A percentile compares a stretch with the other conserved stretches of the same genome.
phyloP scores from a whole-genome alignment of 768 basidiomycete species.

The Amyloporia xantha region DNA sequence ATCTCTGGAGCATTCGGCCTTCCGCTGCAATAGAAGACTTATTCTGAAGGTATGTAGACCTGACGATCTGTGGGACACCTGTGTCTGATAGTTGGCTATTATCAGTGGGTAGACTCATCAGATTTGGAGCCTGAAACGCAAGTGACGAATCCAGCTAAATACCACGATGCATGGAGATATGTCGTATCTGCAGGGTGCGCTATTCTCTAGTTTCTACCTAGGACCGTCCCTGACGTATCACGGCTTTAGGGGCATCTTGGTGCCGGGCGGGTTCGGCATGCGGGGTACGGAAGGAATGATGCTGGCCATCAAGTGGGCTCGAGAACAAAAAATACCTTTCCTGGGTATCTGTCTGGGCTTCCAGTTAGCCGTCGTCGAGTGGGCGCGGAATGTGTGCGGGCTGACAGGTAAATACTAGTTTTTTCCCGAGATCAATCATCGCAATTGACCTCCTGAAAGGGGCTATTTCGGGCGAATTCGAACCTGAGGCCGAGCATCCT shows the following conservation, averaged over 20 bases:
- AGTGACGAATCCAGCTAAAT: slow-evolving; percentile 72
- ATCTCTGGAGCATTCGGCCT: slow-evolving; percentile 93
- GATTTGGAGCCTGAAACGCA: slow-evolving; percentile 82
- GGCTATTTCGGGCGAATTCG: slow-evolving; percentile 84
- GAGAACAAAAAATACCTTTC: slow-evolving; percentile 93
- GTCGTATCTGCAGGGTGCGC: slow-evolving; percentile 83
- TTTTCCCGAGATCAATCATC: background rate
- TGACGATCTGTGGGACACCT: too few relatives aligned
- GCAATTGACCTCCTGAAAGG: slow-evolving; percentile 36
- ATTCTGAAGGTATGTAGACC: slow-evolving; percentile 55
- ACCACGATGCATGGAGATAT: slow-evolving; percentile 93
- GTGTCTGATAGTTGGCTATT: too few relatives aligned
- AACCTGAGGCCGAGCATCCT: slow-evolving; percentile 51
- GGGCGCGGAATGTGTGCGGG: slow-evolving; percentile 79
- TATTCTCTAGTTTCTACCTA: slow-evolving; percentile 6
- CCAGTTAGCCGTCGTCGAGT: slow-evolving; percentile 94
- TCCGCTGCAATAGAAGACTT: slow-evolving; percentile 83
- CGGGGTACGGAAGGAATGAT: slow-evolving; percentile 98
- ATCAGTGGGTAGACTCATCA: slow-evolving; percentile 93
- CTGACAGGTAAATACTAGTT: slow-evolving; percentile 53
- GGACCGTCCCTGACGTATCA: slow-evolving; percentile 6
- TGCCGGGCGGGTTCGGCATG: slow-evolving; percentile 92
- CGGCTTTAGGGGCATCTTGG: slow-evolving; percentile 76
- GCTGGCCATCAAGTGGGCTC: slow-evolving; percentile 93
- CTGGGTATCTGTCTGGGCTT: slow-evolving; percentile 96